A percentile compares a stretch with the other conserved stretches of the same genome.
These are phyloP conservation scores for Plasmodium vivax DNA, from an alignment of 169 alveolate genomes.

Conservation along the genomic window DNA sequence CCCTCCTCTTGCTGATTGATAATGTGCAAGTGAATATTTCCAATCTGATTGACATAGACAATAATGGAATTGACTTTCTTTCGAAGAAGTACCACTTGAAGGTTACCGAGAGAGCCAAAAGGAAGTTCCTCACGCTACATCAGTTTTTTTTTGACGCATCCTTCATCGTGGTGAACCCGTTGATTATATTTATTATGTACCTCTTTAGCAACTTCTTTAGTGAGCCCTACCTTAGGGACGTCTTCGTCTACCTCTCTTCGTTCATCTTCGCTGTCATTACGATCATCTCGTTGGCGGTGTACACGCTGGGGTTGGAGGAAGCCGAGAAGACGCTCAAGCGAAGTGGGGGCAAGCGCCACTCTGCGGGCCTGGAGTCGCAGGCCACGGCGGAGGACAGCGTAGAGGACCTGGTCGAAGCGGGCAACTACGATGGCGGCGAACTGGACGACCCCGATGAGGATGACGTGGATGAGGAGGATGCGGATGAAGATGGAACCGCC, in stretches of 20 bases:
- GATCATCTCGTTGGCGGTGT: background rate
- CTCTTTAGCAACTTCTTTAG: slow-evolving; percentile 4
- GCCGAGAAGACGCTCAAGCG: background rate
- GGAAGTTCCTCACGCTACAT: slow-evolving; percentile 31
- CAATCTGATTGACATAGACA: slow-evolving; percentile 40
- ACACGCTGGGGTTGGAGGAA: slow-evolving; percentile 16
- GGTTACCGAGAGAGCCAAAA: slow-evolving; percentile 30
- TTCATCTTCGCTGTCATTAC: slow-evolving; percentile 22
- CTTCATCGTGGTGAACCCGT: slow-evolving; percentile 25
- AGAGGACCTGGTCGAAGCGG: background rate
- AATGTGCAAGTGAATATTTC: slow-evolving; percentile 37
- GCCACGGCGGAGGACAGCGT: background rate
- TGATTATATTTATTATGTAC: slow-evolving; percentile 52
- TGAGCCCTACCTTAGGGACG: slow-evolving; percentile 20
- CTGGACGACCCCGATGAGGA: background rate
- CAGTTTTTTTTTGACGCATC: slow-evolving; percentile 62
- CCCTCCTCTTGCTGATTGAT: slow-evolving; percentile 14
- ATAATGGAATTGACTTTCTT: slow-evolving; percentile 62
- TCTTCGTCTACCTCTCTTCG: slow-evolving; percentile 26
- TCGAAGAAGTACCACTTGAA: slow-evolving; percentile 31
- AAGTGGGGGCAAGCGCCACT: background rate
- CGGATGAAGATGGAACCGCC: background rate
- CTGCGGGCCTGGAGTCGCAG: background rate
- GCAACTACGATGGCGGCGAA: background rate
- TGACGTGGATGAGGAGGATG: background rate